Percentiles rank a stretch among this genome's conserved stretches.
These are phyloP conservation scores for Clonostachys chloroleuca DNA, from an alignment of 2,329 filamentous ascomycete genomes.

Conservation along the genomic window DNA sequence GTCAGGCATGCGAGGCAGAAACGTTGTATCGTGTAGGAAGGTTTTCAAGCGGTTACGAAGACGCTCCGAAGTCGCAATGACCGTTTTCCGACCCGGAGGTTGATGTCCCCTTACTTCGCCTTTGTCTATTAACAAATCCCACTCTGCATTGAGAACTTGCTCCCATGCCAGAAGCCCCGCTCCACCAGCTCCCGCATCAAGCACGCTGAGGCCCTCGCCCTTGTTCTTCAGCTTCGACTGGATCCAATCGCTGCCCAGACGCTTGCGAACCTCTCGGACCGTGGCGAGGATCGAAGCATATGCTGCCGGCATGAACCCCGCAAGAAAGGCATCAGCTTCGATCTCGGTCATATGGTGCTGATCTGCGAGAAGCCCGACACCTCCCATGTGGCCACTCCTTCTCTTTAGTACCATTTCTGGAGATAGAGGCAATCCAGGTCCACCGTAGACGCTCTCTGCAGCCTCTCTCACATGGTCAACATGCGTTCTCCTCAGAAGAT, in stretches of 20 bases:
- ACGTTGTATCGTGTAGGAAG: constrained; percentile 84
- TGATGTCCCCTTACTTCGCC: constrained; percentile 32
- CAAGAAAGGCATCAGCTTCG: constrained; percentile 69
- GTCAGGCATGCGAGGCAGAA: constrained; percentile 87
- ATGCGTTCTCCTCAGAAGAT: constrained; percentile 63
- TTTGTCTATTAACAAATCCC: constrained; percentile 61
- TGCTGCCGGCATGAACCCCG: constrained; percentile 63
- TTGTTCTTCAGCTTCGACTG: constrained; percentile 55
- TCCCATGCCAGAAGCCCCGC: constrained; percentile 73
- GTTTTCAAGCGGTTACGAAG: constrained; percentile 71
- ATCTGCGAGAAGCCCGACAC: constrained; percentile 59
- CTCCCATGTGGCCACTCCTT: constrained; percentile 55
- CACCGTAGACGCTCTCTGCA: constrained; percentile 73
- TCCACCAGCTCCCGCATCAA: constrained; percentile 73
- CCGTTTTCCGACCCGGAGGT: constrained; percentile 70
- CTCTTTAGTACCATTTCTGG: constrained; percentile 59
- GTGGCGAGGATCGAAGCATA: constrained; percentile 66
- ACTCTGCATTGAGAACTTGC: constrained; percentile 76
- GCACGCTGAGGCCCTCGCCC: constrained; percentile 53
- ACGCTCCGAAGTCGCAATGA: constrained; percentile 71
- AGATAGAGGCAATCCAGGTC: constrained; percentile 57
- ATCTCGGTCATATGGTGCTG: constrained; percentile 68
- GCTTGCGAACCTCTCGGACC: constrained; percentile 69
- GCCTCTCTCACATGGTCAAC: constrained; percentile 71
- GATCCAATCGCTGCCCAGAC: constrained; percentile 69